Base-by-base conservation (phyloP, 2,329 filamentous ascomycete genomes). In the Colletotrichum trifolii region DNA sequence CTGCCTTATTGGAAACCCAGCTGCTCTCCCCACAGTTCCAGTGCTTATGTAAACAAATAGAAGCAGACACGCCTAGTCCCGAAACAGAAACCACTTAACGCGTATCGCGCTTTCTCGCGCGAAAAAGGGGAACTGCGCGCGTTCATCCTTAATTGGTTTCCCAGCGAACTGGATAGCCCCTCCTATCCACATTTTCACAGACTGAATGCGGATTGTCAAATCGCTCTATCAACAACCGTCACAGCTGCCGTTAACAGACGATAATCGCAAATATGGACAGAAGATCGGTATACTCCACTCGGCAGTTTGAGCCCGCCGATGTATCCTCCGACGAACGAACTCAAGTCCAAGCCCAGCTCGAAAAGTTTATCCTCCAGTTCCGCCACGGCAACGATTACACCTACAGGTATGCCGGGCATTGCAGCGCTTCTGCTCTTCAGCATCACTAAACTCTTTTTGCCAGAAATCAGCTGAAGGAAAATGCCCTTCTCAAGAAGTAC, bases 401-500 rank as follows among this genome's bases (percentile, higher is more conserved):
- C 73, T 99, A 98, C 86, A 89, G 94, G 94, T 95, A 46, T 17
- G 43, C 43, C 13, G 17, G 13, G 77, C 69, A 80, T 67, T 43
- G 38, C 17, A n/a, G 15, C 9, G 25, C 15, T 6, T 8, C 7
- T 46, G 12, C 12, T 17, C 7, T 42, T 17, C 12, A 17, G 34
- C 5, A 3, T 55, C 11, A 53, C 69, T 73, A 25, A 73, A 36
- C 4, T 13, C n/a, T 9, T 15, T 11, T 43, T 6, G 11, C 4
- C 71, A 96, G 96, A 86, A 95, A 98, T 73, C 96, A 98, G 79
- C 87, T 99, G 64, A 89, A 93, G 72, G 94, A 98, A 75, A 99
- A 99, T 81, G 94, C 96, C 8, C 86, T 98, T 1, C 85, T 97
- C 46, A 96, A 97, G 76, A 94, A 94, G 72, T 98, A 94, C 81